Percentiles rank a stretch among this genome's conserved stretches.
Evolutionary conservation across 441 rosid species (phyloP).

Genomic region (Manihot esculenta): DNA sequence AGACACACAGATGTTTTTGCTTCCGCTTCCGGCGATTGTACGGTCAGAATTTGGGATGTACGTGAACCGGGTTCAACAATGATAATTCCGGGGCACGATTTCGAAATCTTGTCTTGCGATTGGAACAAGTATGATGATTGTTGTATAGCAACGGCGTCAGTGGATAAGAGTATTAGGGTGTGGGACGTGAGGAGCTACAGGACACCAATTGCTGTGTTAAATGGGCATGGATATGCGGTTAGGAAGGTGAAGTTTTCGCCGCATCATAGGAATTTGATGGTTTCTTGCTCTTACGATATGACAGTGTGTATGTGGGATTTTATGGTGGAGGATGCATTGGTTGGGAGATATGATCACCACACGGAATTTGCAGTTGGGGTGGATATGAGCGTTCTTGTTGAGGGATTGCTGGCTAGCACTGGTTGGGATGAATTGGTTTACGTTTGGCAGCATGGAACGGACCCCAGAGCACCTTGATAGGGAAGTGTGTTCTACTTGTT

Average conservation of each 20-base stretch:
- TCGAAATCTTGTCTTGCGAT: slow-evolving; percentile 69
- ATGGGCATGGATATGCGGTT: slow-evolving; percentile 83
- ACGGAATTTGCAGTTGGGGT: slow-evolving; percentile 84
- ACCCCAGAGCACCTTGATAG: slow-evolving; percentile 67
- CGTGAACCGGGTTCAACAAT: slow-evolving; percentile 85
- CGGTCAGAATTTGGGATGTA: slow-evolving; percentile 82
- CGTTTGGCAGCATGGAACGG: slow-evolving; percentile 92
- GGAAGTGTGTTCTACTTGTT: slow-evolving; percentile 13
- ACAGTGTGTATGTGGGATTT: slow-evolving; percentile 81
- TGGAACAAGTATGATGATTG: slow-evolving; percentile 97
- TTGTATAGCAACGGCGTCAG: slow-evolving; percentile 66
- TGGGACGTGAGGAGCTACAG: slow-evolving; percentile 87
- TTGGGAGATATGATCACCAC: slow-evolving; percentile 82
- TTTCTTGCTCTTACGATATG: slow-evolving; percentile 89
- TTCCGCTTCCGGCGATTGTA: slow-evolving; percentile 88
- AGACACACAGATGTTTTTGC: slow-evolving; percentile 85
- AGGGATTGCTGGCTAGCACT: slow-evolving; percentile 78
- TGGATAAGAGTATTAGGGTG: slow-evolving; percentile 67
- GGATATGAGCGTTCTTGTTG: slow-evolving; percentile 91
- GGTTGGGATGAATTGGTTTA: slow-evolving; percentile 96
- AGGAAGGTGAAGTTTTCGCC: slow-evolving; percentile 88
- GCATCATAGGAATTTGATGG: slow-evolving; percentile 61
- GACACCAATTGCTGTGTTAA: slow-evolving; percentile 61
- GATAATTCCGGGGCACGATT: slow-evolving; percentile 85
- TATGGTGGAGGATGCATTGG: slow-evolving; percentile 84